phyloP scores from a whole-genome alignment of 2,329 filamentous ascomycete genomes.

The Beauveria asiatica region DNA sequence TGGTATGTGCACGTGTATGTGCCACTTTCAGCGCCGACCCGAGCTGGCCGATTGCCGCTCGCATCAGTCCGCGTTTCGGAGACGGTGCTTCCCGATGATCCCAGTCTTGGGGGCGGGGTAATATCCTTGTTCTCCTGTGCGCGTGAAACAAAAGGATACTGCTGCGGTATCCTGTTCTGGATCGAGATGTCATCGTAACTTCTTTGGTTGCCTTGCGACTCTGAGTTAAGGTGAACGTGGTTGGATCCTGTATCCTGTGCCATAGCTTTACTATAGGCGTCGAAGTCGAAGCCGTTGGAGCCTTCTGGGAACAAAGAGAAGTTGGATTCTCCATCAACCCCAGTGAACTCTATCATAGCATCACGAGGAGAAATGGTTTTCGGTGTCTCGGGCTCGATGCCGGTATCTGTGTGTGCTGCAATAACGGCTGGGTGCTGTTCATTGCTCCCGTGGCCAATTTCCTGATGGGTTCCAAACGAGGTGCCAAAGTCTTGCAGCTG shows the following conservation, averaged over 20 bases:
- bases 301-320: constrained; percentile 66
- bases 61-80: constrained; percentile 24
- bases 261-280: constrained; percentile 29
- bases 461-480: constrained; percentile 34
- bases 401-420: constrained; percentile 31
- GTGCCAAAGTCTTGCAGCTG: constrained; percentile 34
- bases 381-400: constrained; percentile 41
- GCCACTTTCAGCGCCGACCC: constrained; percentile 66
- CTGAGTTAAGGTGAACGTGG: constrained; percentile 13
- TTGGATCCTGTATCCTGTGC: constrained; percentile 16
- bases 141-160: constrained; percentile 39
- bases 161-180: constrained; percentile 37
- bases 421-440: constrained; percentile 48
- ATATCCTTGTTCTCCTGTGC: constrained; percentile 25
- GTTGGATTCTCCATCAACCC: constrained; percentile 59
- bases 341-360: constrained; percentile 75
- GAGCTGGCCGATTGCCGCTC: constrained; percentile 43
- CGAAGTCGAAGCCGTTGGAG: constrained; percentile 37
- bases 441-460: constrained; percentile 53
- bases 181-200: constrained; percentile 24
- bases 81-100: constrained; percentile 34
- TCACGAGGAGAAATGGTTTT: constrained; percentile 95
- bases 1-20: constrained; percentile 97
- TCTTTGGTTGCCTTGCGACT: constrained; percentile 19
- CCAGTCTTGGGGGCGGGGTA: constrained; percentile 28